These are phyloP conservation scores for Claviceps pusilla DNA, from an alignment of 2,329 filamentous ascomycete species.

Conservation along the genomic window DNA sequence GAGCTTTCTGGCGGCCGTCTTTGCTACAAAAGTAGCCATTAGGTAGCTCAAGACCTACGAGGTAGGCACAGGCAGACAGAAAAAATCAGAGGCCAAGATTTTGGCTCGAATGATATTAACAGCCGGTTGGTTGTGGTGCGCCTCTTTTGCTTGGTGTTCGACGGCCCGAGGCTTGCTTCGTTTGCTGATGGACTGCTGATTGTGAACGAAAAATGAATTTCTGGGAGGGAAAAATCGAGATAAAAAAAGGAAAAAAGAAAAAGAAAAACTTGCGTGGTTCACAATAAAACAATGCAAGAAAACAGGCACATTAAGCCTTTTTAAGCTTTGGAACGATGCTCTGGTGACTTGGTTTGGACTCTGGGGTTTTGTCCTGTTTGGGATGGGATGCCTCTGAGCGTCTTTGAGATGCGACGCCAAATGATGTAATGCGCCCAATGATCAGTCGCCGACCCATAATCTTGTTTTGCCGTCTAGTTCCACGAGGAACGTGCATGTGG, in stretches of 20 bases:
- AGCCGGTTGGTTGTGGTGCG: neutral
- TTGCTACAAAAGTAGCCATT: constrained; percentile 40
- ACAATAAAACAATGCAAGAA: neutral
- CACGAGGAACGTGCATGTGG: neutral
- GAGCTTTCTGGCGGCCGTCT: constrained; percentile 41
- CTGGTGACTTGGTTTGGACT: neutral
- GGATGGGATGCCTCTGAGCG: neutral
- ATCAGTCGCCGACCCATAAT: neutral
- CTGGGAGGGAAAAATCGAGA: no score
- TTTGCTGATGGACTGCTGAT: neutral
- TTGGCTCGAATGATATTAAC: neutral
- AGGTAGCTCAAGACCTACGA: neutral
- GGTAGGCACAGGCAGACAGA: neutral
- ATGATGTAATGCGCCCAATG: constrained; percentile 13
- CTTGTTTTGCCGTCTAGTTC: neutral
- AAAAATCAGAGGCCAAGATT: neutral
- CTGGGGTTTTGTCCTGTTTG: neutral
- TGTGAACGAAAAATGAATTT: neutral
- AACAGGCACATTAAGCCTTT: neutral
- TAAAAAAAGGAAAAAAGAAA: neutral
- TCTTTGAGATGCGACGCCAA: constrained; percentile 4
- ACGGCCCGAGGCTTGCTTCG: no score
- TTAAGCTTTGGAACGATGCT: neutral
- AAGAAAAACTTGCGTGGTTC: neutral
- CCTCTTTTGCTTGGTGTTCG: no score